phyloP scores from a whole-genome alignment of 768 basidiomycete genomes.

The Trametes elegans region DNA sequence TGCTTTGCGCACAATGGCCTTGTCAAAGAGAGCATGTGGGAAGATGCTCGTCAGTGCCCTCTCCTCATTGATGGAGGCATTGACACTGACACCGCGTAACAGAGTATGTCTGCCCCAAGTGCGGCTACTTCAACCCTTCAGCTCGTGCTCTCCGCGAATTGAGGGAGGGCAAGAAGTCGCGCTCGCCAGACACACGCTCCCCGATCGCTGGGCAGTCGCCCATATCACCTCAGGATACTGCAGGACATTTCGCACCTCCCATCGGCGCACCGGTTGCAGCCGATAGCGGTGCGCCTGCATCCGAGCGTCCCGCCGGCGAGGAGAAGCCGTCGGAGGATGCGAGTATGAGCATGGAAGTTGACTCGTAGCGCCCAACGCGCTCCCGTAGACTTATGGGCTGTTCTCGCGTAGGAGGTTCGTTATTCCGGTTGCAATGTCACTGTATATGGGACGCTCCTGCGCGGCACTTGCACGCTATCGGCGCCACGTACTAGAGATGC shows the following conservation, averaged over 20 bases:
- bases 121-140: conserved; percentile 75
- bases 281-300: neutral
- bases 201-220: neutral
- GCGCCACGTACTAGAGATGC: too few species aligned
- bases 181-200: conserved; percentile 9
- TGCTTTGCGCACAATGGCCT: conserved; percentile 90
- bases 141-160: conserved; percentile 26
- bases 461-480: neutral
- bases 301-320: neutral
- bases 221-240: neutral
- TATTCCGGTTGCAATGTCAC: neutral
- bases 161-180: conserved; percentile 15
- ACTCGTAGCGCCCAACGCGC: conserved; percentile 12
- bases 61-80: neutral
- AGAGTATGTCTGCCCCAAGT: conserved; percentile 89
- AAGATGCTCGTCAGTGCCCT: conserved; percentile 70
- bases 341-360: conserved; percentile 22
- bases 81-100: neutral
- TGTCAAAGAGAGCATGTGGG: conserved; percentile 78
- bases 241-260: conserved; percentile 8
- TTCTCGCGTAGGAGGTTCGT: neutral
- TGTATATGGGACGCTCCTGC: neutral
- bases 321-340: conserved; percentile 5
- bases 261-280: neutral
- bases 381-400: neutral